A percentile compares a stretch with the other conserved stretches of the same genome.
Conservation (phyloP, 108 stramenopile species). For the Pseudonitzschia pungens region DNA sequence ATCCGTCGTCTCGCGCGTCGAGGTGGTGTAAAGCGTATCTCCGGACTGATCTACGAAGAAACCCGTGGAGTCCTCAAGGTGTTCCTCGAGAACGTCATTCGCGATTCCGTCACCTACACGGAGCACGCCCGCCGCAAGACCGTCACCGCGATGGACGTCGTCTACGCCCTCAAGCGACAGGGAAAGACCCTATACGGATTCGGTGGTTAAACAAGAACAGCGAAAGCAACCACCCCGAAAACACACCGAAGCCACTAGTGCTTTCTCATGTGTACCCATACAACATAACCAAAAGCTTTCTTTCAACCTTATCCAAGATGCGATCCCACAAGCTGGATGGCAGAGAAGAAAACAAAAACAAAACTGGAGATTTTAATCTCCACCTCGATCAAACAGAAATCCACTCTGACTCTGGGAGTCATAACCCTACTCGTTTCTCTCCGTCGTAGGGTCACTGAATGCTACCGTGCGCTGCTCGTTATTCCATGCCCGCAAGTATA, state of each 20-base stretch:
- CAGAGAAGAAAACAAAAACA: background rate
- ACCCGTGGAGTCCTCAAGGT: conserved; percentile 91
- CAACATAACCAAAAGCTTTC: no score
- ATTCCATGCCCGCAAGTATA: no score
- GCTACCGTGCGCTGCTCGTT: no score
- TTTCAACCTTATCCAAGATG: background rate
- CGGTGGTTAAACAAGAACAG: conserved; percentile 15
- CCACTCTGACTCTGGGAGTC: background rate
- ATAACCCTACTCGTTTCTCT: no score
- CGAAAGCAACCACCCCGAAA: no score
- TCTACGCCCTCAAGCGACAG: conserved; percentile 55
- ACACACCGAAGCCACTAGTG: background rate
- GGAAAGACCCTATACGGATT: conserved; percentile 15
- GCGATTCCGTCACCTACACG: conserved; percentile 90
- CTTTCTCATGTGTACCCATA: no score
- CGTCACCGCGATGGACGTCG: conserved; percentile 93
- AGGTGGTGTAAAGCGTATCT: conserved; percentile 99
- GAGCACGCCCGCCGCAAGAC: conserved; percentile 93
- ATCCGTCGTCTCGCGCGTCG: conserved; percentile 99
- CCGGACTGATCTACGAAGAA: conserved; percentile 98
- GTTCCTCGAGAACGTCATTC: conserved; percentile 86
- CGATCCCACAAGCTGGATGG: background rate
- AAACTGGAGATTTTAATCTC: conserved; percentile 26
- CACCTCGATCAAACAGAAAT: conserved; percentile 13
- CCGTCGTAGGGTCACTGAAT: no score